Evolutionary conservation across 257 asterid genomes (phyloP).

Genomic region (Eustoma russellianum): DNA sequence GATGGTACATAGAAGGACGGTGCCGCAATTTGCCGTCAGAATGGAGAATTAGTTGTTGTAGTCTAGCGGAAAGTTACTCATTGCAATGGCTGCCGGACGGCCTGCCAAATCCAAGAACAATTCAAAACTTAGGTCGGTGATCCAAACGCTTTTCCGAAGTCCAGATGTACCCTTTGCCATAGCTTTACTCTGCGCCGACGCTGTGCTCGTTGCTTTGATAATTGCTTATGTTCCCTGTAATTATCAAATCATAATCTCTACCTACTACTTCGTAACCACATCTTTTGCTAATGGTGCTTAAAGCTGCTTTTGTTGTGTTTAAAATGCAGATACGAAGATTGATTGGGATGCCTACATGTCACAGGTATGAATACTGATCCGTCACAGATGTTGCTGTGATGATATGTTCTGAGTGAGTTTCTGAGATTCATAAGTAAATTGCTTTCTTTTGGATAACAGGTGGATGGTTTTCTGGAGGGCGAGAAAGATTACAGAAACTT

Average conservation of each 20-base stretch:
- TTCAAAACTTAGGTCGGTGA: conserved; percentile 11
- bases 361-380: conserved; percentile 39
- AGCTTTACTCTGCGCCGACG: conserved; percentile 59
- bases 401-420: not conserved
- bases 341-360: conserved; percentile 99
- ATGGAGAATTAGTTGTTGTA: no score
- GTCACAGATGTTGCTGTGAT: not conserved
- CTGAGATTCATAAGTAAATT: not conserved
- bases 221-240: conserved; percentile 86
- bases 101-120: conserved; percentile 18
- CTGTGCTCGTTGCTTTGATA: conserved; percentile 52
- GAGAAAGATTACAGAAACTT: conserved; percentile 87
- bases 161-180: conserved; percentile 36
- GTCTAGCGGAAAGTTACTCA: conserved; percentile 1
- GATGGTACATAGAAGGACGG: not conserved
- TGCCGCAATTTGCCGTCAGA: no score
- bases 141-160: conserved; percentile 16
- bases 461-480: conserved; percentile 73
- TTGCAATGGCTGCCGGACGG: conserved; percentile 33
- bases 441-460: conserved; percentile 24
- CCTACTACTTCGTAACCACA: not conserved
- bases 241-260: conserved; percentile 1
- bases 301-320: not conserved
- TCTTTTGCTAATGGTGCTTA: not conserved
- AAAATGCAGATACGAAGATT: conserved; percentile 73